A percentile compares a stretch with the other conserved stretches of the same genome.
phyloP scores from a whole-genome alignment of 106 monocot genomes.

The Gastrodia elata region DNA sequence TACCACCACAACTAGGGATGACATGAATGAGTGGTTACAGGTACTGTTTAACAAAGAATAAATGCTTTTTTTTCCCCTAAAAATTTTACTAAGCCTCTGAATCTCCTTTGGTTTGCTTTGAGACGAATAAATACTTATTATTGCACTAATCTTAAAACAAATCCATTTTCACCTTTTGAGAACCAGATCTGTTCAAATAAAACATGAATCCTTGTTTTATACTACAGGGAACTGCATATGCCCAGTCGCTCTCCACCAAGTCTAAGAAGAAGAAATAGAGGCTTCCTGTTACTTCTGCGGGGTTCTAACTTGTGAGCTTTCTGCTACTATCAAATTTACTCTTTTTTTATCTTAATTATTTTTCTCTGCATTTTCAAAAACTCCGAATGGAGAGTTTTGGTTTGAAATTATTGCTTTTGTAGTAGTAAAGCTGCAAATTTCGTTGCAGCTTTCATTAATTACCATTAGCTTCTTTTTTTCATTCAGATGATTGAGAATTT shows the following conservation, averaged over 20 bases:
- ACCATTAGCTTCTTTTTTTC: no score
- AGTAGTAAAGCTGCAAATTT: background rate
- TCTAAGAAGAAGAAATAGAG: conserved; percentile 68
- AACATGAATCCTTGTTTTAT: background rate
- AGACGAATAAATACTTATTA: no score
- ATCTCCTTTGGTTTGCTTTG: background rate
- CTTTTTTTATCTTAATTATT: no score
- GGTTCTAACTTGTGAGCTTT: background rate
- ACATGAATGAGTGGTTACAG: conserved; percentile 80
- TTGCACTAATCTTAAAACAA: no score
- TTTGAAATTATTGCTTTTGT: background rate
- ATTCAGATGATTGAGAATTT: background rate
- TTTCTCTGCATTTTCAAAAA: background rate
- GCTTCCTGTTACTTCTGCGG: background rate
- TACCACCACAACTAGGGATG: conserved; percentile 41
- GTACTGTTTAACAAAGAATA: conserved; percentile 28
- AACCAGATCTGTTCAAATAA: background rate
- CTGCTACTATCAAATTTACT: background rate
- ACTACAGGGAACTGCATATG: conserved; percentile 58
- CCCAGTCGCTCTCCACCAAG: conserved; percentile 42
- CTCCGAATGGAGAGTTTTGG: background rate
- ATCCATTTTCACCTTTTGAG: background rate
- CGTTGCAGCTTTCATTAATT: background rate
- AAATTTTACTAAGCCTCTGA: no score
- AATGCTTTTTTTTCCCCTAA: no score